phyloP scores from a whole-genome alignment of 192 early-diverging fungal species.

The Powellomyces hirtus region DNA sequence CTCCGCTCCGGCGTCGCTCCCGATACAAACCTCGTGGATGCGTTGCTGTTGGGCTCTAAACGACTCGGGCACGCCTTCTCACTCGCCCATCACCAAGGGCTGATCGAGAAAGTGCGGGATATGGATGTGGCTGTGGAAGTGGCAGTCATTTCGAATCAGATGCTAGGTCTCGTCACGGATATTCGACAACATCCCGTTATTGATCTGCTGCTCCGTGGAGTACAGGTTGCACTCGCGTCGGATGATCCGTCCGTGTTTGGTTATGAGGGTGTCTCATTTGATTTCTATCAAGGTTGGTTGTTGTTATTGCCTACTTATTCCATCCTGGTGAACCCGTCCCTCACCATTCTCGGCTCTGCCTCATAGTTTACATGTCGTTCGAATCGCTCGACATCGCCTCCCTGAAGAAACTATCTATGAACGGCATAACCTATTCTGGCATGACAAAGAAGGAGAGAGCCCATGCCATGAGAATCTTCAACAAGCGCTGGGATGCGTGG shows the following conservation, averaged over 20 bases:
- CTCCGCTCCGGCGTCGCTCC: background rate
- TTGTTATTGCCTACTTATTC: too few species aligned
- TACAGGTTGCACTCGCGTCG: background rate
- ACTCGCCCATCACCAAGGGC: background rate
- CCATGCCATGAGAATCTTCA: background rate
- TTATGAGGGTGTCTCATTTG: background rate
- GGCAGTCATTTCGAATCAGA: background rate
- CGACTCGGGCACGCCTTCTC: background rate
- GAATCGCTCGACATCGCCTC: constrained; percentile 3
- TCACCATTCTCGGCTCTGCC: too few species aligned
- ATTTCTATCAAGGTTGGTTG: constrained; percentile 6
- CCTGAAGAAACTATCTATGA: constrained; percentile 5
- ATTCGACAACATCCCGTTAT: constrained; percentile 1
- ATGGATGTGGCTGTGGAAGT: background rate
- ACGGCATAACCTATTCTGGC: constrained; percentile 2
- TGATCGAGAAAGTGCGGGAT: background rate
- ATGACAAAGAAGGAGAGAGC: background rate
- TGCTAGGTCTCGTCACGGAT: background rate
- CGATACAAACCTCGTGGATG: background rate
- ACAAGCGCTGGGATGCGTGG: background rate
- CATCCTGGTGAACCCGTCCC: too few species aligned
- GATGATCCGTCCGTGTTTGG: background rate
- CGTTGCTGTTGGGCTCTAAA: background rate
- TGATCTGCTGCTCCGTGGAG: background rate
- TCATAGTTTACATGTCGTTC: constrained; percentile 15